phyloP scores from a whole-genome alignment of 2,329 filamentous ascomycete genomes.

The Dothistroma septosporum region DNA sequence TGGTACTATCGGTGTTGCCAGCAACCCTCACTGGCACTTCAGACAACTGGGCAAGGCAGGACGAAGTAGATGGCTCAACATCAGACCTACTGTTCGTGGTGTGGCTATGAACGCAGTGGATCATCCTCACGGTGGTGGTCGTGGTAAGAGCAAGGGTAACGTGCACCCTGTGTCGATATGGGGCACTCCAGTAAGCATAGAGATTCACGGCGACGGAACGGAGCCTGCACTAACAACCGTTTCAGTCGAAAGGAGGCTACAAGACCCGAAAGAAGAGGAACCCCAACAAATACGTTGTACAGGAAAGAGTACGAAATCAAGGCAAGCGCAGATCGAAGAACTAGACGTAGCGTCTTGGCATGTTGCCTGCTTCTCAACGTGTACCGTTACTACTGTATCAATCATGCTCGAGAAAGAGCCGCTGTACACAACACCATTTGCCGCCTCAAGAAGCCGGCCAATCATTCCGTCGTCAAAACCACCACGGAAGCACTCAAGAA shows the following conservation, averaged over 20 bases:
- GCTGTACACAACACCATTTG: no score
- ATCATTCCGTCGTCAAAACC: no score
- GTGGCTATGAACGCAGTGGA: slow-evolving; percentile 98
- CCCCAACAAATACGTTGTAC: slow-evolving; percentile 85
- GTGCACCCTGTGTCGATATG: slow-evolving; percentile 91
- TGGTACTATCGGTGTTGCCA: slow-evolving; percentile 88
- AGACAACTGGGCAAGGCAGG: slow-evolving; percentile 91
- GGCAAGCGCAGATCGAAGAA: slow-evolving; percentile 66
- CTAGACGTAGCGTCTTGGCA: slow-evolving; percentile 11
- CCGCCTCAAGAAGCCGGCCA: no score
- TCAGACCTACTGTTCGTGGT: slow-evolving; percentile 92
- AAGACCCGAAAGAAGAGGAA: slow-evolving; percentile 89
- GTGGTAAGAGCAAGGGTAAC: slow-evolving; percentile 99
- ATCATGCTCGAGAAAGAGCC: no score
- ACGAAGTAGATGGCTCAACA: slow-evolving; percentile 87
- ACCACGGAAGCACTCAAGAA: no score
- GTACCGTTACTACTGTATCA: no score
- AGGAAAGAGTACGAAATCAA: slow-evolving; percentile 78
- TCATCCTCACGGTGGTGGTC: slow-evolving; percentile 96
- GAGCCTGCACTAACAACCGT: slow-evolving; percentile 18
- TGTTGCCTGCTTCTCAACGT: no score
- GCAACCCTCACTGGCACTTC: slow-evolving; percentile 89
- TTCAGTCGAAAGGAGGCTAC: slow-evolving; percentile 71
- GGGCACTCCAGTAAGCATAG: slow-evolving; percentile 78
- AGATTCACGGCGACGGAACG: background rate